Conservation (phyloP, 148 eudicot genomes). For the Suaeda aralocaspica region DNA sequence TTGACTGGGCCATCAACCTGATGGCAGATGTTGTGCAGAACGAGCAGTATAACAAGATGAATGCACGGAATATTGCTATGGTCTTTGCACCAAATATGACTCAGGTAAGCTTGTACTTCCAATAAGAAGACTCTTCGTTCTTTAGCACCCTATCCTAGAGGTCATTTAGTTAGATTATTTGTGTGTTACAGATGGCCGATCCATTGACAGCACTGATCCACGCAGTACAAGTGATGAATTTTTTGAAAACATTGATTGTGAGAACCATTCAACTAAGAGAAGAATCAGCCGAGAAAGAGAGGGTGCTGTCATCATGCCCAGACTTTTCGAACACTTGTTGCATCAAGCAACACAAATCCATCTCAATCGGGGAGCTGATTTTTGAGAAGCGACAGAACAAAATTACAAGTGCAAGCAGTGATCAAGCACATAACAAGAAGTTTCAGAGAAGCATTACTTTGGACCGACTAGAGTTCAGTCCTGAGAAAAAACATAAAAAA, state of each 20-base stretch:
- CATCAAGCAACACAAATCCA: conserved; percentile 18
- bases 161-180: neutral
- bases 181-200: conserved; percentile 76
- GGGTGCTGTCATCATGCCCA: conserved; percentile 11
- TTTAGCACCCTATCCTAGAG: neutral
- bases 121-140: neutral
- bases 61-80: conserved; percentile 86
- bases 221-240: conserved; percentile 95
- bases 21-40: conserved; percentile 81
- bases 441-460: conserved; percentile 33
- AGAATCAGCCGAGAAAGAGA: conserved; percentile 26
- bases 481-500: conserved; percentile 35
- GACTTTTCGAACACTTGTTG: conserved; percentile 9
- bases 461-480: conserved; percentile 38
- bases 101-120: conserved; percentile 45
- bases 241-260: conserved; percentile 63
- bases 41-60: conserved; percentile 80
- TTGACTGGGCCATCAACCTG: conserved; percentile 87
- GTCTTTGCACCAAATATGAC: conserved; percentile 99
- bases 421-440: conserved; percentile 17
- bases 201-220: conserved; percentile 89
- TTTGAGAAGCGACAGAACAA: conserved; percentile 14
- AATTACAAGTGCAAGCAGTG: neutral
- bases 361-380: conserved; percentile 18
- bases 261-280: conserved; percentile 52